Evolutionary conservation across 2,329 filamentous ascomycete species (phyloP).

Genomic region (Davidsoniella eucalypti): DNA sequence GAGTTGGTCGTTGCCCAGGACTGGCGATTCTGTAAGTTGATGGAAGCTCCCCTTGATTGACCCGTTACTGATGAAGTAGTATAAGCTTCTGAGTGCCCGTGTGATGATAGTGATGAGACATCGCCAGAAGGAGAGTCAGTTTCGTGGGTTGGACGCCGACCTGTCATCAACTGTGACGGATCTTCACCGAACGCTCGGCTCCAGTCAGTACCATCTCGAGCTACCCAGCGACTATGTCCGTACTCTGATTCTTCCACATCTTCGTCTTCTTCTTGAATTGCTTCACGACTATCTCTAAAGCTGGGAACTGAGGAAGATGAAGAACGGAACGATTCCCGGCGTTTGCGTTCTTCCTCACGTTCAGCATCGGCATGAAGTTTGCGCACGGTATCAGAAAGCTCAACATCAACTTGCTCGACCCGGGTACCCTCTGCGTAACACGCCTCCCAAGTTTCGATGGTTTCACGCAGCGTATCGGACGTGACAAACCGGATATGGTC

Average conservation of each 20-base stretch:
- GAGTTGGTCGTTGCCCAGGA: slow-evolving; percentile 2
- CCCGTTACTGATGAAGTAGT: slow-evolving; percentile 4
- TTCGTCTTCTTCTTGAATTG: slow-evolving; percentile 8
- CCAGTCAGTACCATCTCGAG: slow-evolving; percentile 72
- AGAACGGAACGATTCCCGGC: slow-evolving; percentile 5
- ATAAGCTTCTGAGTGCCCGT: slow-evolving; percentile 7
- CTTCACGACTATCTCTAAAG: neutral
- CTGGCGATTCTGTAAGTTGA: neutral
- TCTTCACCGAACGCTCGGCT: slow-evolving; percentile 71
- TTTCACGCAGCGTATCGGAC: slow-evolving; percentile 81
- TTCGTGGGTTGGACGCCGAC: slow-evolving; percentile 10
- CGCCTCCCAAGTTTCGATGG: slow-evolving; percentile 86
- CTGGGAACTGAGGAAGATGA: neutral
- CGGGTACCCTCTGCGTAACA: slow-evolving; percentile 80
- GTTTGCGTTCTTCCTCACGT: slow-evolving; percentile 3
- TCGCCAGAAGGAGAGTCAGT: neutral
- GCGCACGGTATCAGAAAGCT: slow-evolving; percentile 56
- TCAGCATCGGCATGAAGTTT: slow-evolving; percentile 62
- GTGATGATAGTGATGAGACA: slow-evolving; percentile 6
- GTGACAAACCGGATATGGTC: slow-evolving; percentile 70
- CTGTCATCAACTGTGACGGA: slow-evolving; percentile 35
- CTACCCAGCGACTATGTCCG: slow-evolving; percentile 39
- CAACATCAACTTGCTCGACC: slow-evolving; percentile 48
- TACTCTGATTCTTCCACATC: slow-evolving; percentile 36
- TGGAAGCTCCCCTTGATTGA: neutral